Evolutionary conservation across 106 monocot genomes (phyloP).

Genomic region (Amphibolis antarctica): DNA sequence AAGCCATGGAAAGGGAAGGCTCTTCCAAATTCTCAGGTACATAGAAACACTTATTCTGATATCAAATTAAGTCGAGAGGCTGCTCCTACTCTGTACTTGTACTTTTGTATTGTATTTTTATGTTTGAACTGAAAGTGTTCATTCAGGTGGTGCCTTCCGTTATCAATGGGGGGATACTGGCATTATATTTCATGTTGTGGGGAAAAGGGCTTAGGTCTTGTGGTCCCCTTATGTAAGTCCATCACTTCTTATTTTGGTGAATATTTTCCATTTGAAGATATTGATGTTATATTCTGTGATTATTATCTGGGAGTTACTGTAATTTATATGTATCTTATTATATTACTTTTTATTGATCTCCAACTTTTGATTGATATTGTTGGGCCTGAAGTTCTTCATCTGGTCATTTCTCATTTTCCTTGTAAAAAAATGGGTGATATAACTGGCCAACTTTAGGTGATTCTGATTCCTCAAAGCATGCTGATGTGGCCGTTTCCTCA

Average conservation of each 20-base stretch:
- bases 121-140: conserved; percentile 8
- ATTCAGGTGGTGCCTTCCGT: conserved; percentile 79
- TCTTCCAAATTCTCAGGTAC: conserved; percentile 88
- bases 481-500: too few species aligned
- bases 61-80: not conserved
- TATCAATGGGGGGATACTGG: conserved; percentile 93
- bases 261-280: not conserved
- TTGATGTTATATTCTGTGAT: not conserved
- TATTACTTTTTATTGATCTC: too few species aligned
- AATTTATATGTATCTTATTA: not conserved
- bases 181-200: conserved; percentile 78
- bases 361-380: too few species aligned
- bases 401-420: too few species aligned
- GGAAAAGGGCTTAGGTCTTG: conserved; percentile 88
- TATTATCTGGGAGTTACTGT: not conserved
- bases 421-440: too few species aligned
- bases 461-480: too few species aligned
- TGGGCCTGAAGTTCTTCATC: too few species aligned
- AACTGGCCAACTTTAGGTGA: too few species aligned
- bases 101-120: not conserved
- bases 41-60: not conserved
- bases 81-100: too few species aligned
- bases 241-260: not conserved
- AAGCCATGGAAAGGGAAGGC: conserved; percentile 94
- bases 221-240: conserved; percentile 87